Evolutionary conservation across 257 asterid genomes (phyloP).

Genomic region (Perilla frutescens): DNA sequence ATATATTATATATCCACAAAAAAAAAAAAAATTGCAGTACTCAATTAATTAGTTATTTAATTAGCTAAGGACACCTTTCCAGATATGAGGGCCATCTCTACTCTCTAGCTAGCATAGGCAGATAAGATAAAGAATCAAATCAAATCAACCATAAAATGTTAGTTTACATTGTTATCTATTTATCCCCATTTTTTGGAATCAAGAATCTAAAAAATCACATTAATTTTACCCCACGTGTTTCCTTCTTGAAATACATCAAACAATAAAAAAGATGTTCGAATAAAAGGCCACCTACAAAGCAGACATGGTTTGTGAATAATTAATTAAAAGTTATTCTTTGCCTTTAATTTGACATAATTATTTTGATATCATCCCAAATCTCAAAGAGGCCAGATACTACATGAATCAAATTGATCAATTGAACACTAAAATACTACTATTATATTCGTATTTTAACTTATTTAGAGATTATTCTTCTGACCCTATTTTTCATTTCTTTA

Average conservation of each 20-base stretch:
- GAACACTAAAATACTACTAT: too few species aligned
- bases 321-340: background rate
- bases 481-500: too few species aligned
- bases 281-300: background rate
- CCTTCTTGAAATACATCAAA: constrained; percentile 6
- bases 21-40: background rate
- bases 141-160: constrained; percentile 5
- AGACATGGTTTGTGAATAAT: background rate
- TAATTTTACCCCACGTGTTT: constrained; percentile 9
- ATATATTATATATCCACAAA: constrained; percentile 4
- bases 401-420: too few species aligned
- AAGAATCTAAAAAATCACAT: constrained; percentile 19
- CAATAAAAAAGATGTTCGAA: background rate
- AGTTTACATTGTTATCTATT: background rate
- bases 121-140: constrained; percentile 12
- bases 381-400: too few species aligned
- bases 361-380: too few species aligned
- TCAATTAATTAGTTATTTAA: background rate
- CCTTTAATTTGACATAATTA: too few species aligned
- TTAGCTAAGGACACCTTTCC: constrained; percentile 16
- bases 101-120: constrained; percentile 4
- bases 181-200: constrained; percentile 14
- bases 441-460: too few species aligned
- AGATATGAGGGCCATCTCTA: constrained; percentile 31
- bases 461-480: too few species aligned